Evolutionary conservation across 768 basidiomycete species (phyloP).

Genomic region (Suillus subalutaceus): DNA sequence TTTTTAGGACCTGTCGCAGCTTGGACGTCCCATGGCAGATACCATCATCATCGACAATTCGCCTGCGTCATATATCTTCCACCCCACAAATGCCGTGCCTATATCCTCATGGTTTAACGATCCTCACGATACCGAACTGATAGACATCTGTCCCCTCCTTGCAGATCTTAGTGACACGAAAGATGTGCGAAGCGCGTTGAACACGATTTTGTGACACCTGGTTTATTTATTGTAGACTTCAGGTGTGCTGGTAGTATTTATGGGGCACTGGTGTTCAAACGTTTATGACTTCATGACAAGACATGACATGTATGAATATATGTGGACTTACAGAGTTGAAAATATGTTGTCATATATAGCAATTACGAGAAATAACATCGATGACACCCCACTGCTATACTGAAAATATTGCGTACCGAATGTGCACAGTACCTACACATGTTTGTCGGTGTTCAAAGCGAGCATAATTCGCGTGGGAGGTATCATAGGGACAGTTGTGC

Average conservation of each 20-base stretch:
- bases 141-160: conserved; percentile 70
- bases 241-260: background rate
- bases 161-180: conserved; percentile 61
- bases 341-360: background rate
- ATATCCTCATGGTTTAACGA: conserved; percentile 82
- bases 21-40: conserved; percentile 67
- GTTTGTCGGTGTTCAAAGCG: background rate
- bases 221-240: background rate
- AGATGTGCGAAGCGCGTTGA: conserved; percentile 66
- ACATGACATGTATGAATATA: conserved; percentile 4
- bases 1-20: conserved; percentile 68
- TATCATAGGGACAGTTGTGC: background rate
- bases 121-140: conserved; percentile 74
- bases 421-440: background rate
- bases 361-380: background rate
- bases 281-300: conserved; percentile 1
- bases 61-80: conserved; percentile 78
- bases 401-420: background rate
- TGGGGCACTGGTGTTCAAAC: background rate
- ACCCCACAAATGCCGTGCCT: conserved; percentile 79
- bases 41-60: conserved; percentile 82
- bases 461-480: background rate
- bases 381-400: background rate
- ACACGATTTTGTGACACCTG: conserved; percentile 27
- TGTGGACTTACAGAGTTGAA: background rate